phyloP scores from a whole-genome alignment of 202 grass and related monocot species.

The Tripidium arundinaceum region DNA sequence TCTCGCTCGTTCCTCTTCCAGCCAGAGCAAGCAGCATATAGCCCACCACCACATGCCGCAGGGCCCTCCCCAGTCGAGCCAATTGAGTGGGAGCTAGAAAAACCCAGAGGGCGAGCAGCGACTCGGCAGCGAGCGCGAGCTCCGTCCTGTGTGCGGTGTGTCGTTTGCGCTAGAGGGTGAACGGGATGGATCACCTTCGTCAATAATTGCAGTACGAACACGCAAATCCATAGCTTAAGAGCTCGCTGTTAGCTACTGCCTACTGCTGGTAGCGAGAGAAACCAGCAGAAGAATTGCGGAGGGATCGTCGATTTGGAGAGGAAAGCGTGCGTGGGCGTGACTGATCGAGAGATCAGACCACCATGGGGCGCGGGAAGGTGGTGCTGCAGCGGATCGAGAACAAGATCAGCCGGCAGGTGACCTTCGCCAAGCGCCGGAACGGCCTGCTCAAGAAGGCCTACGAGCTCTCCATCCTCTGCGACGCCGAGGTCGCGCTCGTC shows the following conservation, averaged over 20 bases:
- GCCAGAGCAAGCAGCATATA: not conserved
- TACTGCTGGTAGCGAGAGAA: not conserved
- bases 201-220: not conserved
- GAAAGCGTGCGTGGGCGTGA: not conserved
- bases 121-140: not conserved
- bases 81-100: slow-evolving; percentile 9
- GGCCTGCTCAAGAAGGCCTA: slow-evolving; percentile 88
- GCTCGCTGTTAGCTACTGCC: not conserved
- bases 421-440: slow-evolving; percentile 69
- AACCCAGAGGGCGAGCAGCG: not conserved
- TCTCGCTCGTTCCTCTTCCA: not conserved
- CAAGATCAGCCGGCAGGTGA: slow-evolving; percentile 85
- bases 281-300: not conserved
- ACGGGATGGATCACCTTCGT: not conserved
- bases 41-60: slow-evolving; percentile 33
- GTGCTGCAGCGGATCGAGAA: slow-evolving; percentile 87
- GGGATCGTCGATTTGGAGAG: not conserved
- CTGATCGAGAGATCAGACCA: not conserved
- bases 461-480: slow-evolving; percentile 83
- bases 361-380: slow-evolving; percentile 85
- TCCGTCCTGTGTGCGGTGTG: not conserved
- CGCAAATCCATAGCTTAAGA: not conserved
- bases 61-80: not conserved
- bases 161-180: not conserved
- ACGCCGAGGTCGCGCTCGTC: slow-evolving; percentile 72